These are phyloP conservation scores for Globisporangium canariense DNA, from an alignment of 352 stramenopile species.

Conservation along the genomic window DNA sequence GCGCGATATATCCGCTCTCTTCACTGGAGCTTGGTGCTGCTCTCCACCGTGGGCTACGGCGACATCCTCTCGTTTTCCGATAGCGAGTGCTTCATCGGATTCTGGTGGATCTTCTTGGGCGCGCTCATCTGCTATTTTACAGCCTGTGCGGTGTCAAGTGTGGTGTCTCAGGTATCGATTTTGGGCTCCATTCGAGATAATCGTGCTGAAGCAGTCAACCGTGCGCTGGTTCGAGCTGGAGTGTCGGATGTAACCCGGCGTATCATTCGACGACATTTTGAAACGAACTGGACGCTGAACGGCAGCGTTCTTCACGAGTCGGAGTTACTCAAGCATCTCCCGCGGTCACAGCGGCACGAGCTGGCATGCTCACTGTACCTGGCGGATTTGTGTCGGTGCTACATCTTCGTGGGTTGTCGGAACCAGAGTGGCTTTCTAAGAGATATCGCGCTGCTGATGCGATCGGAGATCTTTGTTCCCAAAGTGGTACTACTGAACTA, in stretches of 20 bases:
- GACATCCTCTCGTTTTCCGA: slow-evolving; percentile 64
- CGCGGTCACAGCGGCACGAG: slow-evolving; percentile 17
- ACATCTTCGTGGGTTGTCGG: slow-evolving; percentile 7
- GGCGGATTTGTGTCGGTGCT: slow-evolving; percentile 8
- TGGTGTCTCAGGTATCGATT: slow-evolving; percentile 18
- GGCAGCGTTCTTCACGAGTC: slow-evolving; percentile 17
- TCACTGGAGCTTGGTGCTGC: slow-evolving; percentile 68
- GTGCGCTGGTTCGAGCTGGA: slow-evolving; percentile 9
- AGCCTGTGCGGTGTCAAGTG: slow-evolving; percentile 21
- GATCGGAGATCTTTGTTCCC: slow-evolving; percentile 58
- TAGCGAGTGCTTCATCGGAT: slow-evolving; percentile 19
- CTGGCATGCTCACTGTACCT: slow-evolving; percentile 18
- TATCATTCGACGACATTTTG: slow-evolving; percentile 20
- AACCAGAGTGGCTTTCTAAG: slow-evolving; percentile 26
- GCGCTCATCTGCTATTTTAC: slow-evolving; percentile 27
- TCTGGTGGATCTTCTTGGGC: slow-evolving; percentile 25
- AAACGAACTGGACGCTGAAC: slow-evolving; percentile 24
- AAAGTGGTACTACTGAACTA: slow-evolving; percentile 54
- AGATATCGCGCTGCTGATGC: slow-evolving; percentile 29
- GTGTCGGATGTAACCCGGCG: slow-evolving; percentile 14
- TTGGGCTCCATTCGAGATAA: slow-evolving; percentile 5
- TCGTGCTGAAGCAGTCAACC: slow-evolving; percentile 13
- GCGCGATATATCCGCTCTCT: slow-evolving; percentile 58
- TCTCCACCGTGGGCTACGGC: slow-evolving; percentile 69
- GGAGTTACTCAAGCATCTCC: slow-evolving; percentile 20